These are phyloP conservation scores for Penicillium glabrum DNA, from an alignment of 2,329 filamentous ascomycete species.

Conservation along the genomic window DNA sequence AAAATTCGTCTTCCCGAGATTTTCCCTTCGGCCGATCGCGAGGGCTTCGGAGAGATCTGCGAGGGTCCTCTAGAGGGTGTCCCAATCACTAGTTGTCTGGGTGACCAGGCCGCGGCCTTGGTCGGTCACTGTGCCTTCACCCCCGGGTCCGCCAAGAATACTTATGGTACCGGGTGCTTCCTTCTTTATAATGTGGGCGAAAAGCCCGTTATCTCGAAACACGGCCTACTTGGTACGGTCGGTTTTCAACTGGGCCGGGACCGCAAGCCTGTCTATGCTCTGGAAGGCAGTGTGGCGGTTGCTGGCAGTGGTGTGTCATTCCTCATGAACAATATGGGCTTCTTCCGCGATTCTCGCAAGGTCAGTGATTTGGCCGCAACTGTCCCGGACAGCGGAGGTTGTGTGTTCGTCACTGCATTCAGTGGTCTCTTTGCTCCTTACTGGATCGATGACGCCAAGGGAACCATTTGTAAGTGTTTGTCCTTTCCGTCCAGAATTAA, in stretches of 20 bases:
- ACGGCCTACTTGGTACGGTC: constrained; percentile 79
- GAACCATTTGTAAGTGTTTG: constrained; percentile 67
- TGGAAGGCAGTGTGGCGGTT: constrained; percentile 82
- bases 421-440: constrained; percentile 89
- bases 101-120: constrained; percentile 82
- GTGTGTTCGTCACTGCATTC: constrained; percentile 86
- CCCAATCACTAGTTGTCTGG: constrained; percentile 78
- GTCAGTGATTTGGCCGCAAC: constrained; percentile 64
- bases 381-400: constrained; percentile 75
- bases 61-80: constrained; percentile 67
- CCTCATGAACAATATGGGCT: constrained; percentile 63
- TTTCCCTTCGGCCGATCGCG: constrained; percentile 73
- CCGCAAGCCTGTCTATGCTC: constrained; percentile 70
- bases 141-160: constrained; percentile 84
- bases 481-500: neutral
- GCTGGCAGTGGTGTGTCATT: constrained; percentile 80
- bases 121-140: constrained; percentile 84
- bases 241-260: constrained; percentile 73
- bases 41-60: constrained; percentile 68
- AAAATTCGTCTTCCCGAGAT: constrained; percentile 81
- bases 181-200: constrained; percentile 83
- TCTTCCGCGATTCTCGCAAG: constrained; percentile 60
- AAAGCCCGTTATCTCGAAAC: constrained; percentile 78
- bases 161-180: constrained; percentile 88
- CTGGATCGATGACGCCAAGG: constrained; percentile 93